These are phyloP conservation scores for Phytophthora boehmeriae DNA, from an alignment of 352 stramenopile species.

Conservation along the genomic window DNA sequence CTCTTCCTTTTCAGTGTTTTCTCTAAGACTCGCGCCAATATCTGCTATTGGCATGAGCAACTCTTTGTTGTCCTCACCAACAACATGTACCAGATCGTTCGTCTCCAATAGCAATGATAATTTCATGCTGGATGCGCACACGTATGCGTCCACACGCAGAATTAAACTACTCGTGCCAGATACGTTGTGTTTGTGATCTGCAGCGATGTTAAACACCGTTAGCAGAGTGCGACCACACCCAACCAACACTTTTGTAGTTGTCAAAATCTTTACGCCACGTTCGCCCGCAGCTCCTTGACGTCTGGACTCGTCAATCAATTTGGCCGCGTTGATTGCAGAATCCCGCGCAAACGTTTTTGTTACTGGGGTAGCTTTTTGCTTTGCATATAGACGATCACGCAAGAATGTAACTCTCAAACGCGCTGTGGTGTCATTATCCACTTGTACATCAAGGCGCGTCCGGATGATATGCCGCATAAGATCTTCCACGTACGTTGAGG, in stretches of 20 bases:
- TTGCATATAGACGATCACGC: conserved; percentile 64
- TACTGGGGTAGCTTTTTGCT: conserved; percentile 71
- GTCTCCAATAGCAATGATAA: conserved; percentile 55
- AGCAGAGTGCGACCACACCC: conserved; percentile 53
- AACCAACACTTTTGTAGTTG: conserved; percentile 40
- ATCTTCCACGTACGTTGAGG: conserved; percentile 37
- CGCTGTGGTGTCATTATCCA: conserved; percentile 2
- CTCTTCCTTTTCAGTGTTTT: conserved; percentile 10
- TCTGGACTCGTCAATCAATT: conserved; percentile 58
- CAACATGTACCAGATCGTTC: conserved; percentile 49
- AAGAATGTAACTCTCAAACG: conserved; percentile 49
- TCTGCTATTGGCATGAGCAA: conserved; percentile 15
- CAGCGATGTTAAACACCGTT: conserved; percentile 58
- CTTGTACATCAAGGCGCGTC: conserved; percentile 36
- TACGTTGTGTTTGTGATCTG: neutral
- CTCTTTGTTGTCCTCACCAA: conserved; percentile 36
- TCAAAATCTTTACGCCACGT: conserved; percentile 70
- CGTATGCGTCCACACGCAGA: conserved; percentile 67
- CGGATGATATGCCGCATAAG: conserved; percentile 68
- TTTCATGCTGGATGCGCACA: conserved; percentile 50
- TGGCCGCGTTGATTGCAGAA: conserved; percentile 40
- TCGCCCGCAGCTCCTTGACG: conserved; percentile 27
- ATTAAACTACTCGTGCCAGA: conserved; percentile 1
- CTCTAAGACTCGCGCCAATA: neutral
- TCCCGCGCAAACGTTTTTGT: conserved; percentile 40